Percentiles rank a stretch among this genome's conserved stretches.
Conservation (phyloP, 208 protist species). For the Acanthamoeba royreba region DNA sequence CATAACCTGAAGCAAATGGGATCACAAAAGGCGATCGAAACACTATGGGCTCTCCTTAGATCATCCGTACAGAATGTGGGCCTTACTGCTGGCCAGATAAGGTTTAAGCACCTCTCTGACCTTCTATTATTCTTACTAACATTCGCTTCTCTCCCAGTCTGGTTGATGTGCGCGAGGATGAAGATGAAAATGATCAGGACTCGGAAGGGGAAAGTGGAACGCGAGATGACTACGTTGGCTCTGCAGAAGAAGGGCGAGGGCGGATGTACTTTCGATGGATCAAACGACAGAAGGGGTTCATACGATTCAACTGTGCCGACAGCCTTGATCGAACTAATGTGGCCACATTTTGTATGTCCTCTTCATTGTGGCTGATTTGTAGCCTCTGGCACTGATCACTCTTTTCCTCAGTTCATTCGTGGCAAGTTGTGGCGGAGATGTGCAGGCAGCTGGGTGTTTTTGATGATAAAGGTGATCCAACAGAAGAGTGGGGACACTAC, state of each 20-base stretch:
- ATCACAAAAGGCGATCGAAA: constrained; percentile 46
- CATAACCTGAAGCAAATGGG: constrained; percentile 55
- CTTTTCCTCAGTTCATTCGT: constrained; percentile 16
- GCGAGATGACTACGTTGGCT: too few relatives aligned
- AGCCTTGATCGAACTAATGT: constrained; percentile 92
- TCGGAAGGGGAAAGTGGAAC: too few relatives aligned
- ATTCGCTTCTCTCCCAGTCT: neutral
- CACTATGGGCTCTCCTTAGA: constrained; percentile 41
- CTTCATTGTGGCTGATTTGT: neutral
- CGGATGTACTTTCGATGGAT: constrained; percentile 11
- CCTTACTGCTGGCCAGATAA: neutral
- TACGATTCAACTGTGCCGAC: constrained; percentile 92
- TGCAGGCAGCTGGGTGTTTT: constrained; percentile 23
- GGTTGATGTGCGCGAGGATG: neutral
- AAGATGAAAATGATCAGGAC: too few relatives aligned
- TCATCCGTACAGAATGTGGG: neutral
- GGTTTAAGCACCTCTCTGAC: too few relatives aligned
- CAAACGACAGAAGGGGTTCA: constrained; percentile 75
- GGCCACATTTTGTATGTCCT: constrained; percentile 89
- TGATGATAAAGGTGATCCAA: neutral
- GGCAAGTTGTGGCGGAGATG: constrained; percentile 39
- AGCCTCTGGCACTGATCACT: neutral
- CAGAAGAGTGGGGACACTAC: constrained; percentile 17
- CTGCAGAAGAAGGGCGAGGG: neutral
- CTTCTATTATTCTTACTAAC: neutral